Evolutionary conservation across 1,284 basidiomycete species (phyloP).

Genomic region (Moesziomyces antarcticus): DNA sequence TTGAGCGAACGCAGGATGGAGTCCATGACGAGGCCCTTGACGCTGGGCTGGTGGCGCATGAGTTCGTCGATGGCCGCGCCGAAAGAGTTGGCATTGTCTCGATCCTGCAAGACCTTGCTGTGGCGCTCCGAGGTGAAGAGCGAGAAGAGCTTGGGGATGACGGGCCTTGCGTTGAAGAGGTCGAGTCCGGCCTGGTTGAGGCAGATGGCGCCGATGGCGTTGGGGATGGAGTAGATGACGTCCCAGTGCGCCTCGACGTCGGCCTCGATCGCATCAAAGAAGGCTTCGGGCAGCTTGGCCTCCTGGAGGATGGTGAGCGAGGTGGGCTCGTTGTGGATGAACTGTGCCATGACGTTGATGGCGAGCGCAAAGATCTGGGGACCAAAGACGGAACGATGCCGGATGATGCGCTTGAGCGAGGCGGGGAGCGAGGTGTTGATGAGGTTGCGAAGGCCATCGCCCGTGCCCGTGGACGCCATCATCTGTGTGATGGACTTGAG

Average conservation of each 20-base stretch:
- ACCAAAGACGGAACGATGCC: conserved; percentile 84
- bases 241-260: conserved; percentile 77
- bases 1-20: conserved; percentile 40
- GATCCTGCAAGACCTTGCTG: conserved; percentile 87
- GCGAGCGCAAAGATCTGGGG: conserved; percentile 80
- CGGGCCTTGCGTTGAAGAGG: conserved; percentile 77
- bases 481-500: conserved; percentile 92
- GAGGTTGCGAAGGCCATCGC: conserved; percentile 91
- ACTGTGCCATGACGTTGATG: conserved; percentile 96
- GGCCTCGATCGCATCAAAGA: conserved; percentile 85
- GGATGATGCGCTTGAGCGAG: conserved; percentile 88
- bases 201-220: conserved; percentile 95
- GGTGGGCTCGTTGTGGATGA: conserved; percentile 98
- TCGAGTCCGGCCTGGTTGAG: conserved; percentile 90
- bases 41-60: conserved; percentile 90
- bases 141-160: conserved; percentile 85
- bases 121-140: conserved; percentile 88
- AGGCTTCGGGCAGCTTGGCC: conserved; percentile 85
- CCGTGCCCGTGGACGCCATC: conserved; percentile 89
- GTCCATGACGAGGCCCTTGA: conserved; percentile 77
- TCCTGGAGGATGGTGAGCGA: conserved; percentile 93
- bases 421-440: conserved; percentile 89
- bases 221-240: conserved; percentile 91
- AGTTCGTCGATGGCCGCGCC: conserved; percentile 94
- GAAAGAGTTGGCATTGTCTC: conserved; percentile 88